A percentile compares a stretch with the other conserved stretches of the same genome.
Evolutionary conservation across 768 basidiomycete genomes (phyloP).

Genomic region (Leccinum arenicola): DNA sequence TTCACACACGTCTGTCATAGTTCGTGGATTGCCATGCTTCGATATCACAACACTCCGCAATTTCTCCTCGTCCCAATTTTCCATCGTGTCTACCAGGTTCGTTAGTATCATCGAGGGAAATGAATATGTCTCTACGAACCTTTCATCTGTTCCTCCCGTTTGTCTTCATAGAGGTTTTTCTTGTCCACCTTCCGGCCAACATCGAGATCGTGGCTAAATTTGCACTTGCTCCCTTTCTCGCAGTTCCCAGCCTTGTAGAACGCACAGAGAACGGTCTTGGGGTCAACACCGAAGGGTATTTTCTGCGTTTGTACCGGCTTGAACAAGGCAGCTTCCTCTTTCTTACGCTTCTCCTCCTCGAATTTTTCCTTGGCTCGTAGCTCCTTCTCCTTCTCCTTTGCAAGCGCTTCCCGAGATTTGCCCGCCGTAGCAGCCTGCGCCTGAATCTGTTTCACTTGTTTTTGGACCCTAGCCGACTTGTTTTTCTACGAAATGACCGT

Average conservation of each 20-base stretch:
- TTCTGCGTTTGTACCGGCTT: slow-evolving; percentile 81
- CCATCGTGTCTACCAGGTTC: slow-evolving; percentile 81
- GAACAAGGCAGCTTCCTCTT: slow-evolving; percentile 82
- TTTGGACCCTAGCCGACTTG: slow-evolving; percentile 90
- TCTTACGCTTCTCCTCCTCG: slow-evolving; percentile 80
- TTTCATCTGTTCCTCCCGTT: slow-evolving; percentile 71
- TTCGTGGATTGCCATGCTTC: slow-evolving; percentile 87
- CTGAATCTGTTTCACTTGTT: slow-evolving; percentile 77
- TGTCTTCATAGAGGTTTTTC: slow-evolving; percentile 91
- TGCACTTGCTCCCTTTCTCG: slow-evolving; percentile 94
- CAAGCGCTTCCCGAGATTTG: slow-evolving; percentile 75
- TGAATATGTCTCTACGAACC: slow-evolving; percentile 43
- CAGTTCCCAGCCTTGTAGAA: slow-evolving; percentile 92
- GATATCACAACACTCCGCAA: slow-evolving; percentile 81
- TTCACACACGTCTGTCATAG: slow-evolving; percentile 77
- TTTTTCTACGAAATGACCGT: slow-evolving; percentile 65
- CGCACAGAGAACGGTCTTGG: slow-evolving; percentile 89
- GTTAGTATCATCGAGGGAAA: background rate
- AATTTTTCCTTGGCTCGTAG: slow-evolving; percentile 69
- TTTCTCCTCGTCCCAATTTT: slow-evolving; percentile 96
- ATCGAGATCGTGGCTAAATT: slow-evolving; percentile 93
- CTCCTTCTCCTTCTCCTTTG: slow-evolving; percentile 85
- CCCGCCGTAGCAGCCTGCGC: slow-evolving; percentile 70
- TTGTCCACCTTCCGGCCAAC: slow-evolving; percentile 92
- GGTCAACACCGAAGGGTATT: slow-evolving; percentile 93